Evolutionary conservation across 2,329 filamentous ascomycete genomes (phyloP).

Genomic region (Xylaria sp.): DNA sequence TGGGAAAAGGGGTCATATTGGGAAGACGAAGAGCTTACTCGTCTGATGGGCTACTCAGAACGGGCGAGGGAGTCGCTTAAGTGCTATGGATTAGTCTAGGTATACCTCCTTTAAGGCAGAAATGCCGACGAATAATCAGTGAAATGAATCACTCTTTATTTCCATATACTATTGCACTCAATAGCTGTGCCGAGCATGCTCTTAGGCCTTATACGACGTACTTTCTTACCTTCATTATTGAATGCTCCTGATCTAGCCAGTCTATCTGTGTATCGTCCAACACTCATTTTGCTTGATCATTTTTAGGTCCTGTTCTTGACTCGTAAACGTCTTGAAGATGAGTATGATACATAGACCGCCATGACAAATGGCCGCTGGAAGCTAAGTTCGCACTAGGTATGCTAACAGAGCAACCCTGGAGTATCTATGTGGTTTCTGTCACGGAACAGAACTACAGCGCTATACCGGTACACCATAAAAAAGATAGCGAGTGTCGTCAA

Average conservation of each 20-base stretch:
- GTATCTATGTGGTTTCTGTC: no score
- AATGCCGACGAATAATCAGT: slow-evolving; percentile 26
- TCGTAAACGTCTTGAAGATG: neutral
- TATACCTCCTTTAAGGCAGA: slow-evolving; percentile 9
- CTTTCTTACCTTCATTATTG: neutral
- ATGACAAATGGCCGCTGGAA: no score
- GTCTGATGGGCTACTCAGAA: slow-evolving; percentile 6
- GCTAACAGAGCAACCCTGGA: neutral
- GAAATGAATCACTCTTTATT: slow-evolving; percentile 3
- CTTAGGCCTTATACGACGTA: no score
- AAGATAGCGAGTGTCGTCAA: no score
- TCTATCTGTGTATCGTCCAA: neutral
- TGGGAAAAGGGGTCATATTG: slow-evolving; percentile 12
- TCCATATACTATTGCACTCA: neutral
- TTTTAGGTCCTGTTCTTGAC: neutral
- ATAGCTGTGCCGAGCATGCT: neutral
- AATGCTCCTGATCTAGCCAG: neutral
- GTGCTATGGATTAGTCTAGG: slow-evolving; percentile 19
- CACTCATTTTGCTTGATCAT: neutral
- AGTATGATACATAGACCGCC: neutral
- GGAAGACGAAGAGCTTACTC: slow-evolving; percentile 20
- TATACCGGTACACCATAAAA: no score
- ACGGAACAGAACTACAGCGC: no score
- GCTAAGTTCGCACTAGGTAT: neutral
- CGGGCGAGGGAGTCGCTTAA: slow-evolving; percentile 2